A percentile compares a stretch with the other conserved stretches of the same genome.
These are phyloP conservation scores for Moricandia moricandioides DNA, from an alignment of 345 rosid genomes.

Conservation along the genomic window DNA sequence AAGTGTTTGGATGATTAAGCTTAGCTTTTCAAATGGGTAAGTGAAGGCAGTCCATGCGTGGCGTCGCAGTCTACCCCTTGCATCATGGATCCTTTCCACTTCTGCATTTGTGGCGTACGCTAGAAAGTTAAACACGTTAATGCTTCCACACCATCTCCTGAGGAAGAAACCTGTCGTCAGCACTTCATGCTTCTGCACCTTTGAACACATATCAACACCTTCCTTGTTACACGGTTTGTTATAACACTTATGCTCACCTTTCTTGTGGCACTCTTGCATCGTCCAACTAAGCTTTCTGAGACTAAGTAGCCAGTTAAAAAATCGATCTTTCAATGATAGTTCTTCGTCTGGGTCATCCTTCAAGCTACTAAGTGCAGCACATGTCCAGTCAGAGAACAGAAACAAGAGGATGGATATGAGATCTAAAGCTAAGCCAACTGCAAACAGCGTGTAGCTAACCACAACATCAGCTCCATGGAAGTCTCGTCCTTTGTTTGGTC, in stretches of 20 bases:
- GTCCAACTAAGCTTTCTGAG: conserved; percentile 29
- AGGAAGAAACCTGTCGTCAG: conserved; percentile 33
- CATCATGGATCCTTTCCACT: conserved; percentile 30
- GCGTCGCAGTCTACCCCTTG: conserved; percentile 13
- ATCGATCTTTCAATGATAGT: not conserved
- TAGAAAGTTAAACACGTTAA: conserved; percentile 48
- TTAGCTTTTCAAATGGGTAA: not conserved
- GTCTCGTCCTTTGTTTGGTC: conserved; percentile 29
- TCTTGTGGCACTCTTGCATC: not conserved
- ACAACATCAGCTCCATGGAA: conserved; percentile 39
- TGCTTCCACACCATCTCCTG: conserved; percentile 57
- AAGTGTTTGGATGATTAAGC: not conserved
- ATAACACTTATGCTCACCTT: not conserved
- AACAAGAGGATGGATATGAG: conserved; percentile 37
- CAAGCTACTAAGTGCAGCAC: conserved; percentile 22
- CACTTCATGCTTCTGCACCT: not conserved
- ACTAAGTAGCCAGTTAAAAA: conserved; percentile 26
- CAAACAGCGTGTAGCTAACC: conserved; percentile 50
- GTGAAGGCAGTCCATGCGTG: not conserved
- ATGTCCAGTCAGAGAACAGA: conserved; percentile 60
- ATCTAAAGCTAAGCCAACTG: conserved; percentile 54
- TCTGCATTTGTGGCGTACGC: conserved; percentile 43
- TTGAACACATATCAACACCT: not conserved
- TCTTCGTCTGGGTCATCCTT: conserved; percentile 5
- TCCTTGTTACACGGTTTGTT: not conserved